Conservation (phyloP, 805 yeast species). For the Metschnikowia anglica region DNA sequence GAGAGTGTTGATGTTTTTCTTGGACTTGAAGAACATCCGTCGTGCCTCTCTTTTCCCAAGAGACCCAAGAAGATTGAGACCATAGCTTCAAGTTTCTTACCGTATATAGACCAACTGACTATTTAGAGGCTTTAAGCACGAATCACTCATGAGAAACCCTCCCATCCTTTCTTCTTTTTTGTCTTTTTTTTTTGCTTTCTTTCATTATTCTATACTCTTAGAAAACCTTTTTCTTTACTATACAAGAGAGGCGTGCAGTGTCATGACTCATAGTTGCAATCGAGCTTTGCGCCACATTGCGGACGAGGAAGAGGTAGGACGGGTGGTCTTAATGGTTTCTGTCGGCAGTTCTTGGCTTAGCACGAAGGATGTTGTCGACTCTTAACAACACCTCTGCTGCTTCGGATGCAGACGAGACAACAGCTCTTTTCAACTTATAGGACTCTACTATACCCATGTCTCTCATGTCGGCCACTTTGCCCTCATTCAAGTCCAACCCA, state of each 20-base stretch:
- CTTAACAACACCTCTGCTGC: slow-evolving; percentile 95
- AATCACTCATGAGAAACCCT: too few species aligned
- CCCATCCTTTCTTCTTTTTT: background rate
- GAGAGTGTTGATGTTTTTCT: slow-evolving; percentile 97
- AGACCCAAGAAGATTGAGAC: slow-evolving; percentile 92
- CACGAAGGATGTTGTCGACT: slow-evolving; percentile 95
- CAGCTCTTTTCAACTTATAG: slow-evolving; percentile 88
- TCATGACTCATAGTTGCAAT: background rate
- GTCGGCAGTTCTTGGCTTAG: slow-evolving; percentile 96
- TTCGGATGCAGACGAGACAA: slow-evolving; percentile 93
- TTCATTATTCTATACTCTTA: slow-evolving; percentile 7
- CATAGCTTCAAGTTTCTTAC: slow-evolving; percentile 39
- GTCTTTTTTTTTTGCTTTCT: background rate
- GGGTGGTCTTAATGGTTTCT: slow-evolving; percentile 47
- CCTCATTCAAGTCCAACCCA: slow-evolving; percentile 85
- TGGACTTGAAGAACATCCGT: slow-evolving; percentile 95
- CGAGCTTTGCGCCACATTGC: background rate
- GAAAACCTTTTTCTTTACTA: slow-evolving; percentile 5
- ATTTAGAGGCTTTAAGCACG: too few species aligned
- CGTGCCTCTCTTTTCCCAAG: slow-evolving; percentile 99
- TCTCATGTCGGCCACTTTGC: slow-evolving; percentile 90
- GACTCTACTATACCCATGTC: slow-evolving; percentile 91
- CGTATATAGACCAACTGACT: background rate
- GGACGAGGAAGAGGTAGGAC: background rate
- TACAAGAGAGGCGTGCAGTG: slow-evolving; percentile 4